Evolutionary conservation across 441 rosid species (phyloP).

Genomic region (Biscutella laevigata): DNA sequence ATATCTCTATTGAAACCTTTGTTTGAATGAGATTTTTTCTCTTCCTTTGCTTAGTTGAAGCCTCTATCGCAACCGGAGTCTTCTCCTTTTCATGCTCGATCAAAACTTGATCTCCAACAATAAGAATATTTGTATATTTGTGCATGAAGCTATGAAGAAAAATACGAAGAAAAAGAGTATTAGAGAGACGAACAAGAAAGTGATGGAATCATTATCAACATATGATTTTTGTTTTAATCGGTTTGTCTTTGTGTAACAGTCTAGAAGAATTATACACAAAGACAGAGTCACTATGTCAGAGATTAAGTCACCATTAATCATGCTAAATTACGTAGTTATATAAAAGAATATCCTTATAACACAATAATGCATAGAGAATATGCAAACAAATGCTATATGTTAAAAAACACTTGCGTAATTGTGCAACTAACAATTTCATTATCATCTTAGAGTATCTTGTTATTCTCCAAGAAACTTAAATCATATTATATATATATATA

Average conservation of each 20-base stretch:
- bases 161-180: constrained; percentile 4
- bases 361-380: constrained; percentile 14
- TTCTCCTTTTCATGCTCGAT: no score
- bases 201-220: constrained; percentile 16
- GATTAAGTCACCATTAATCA: constrained; percentile 25
- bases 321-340: constrained; percentile 9
- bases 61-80: no score
- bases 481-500: no score
- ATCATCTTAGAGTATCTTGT: no score
- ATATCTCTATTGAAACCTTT: no score
- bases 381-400: constrained; percentile 22
- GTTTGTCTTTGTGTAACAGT: constrained; percentile 16
- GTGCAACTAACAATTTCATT: constrained; percentile 4
- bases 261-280: constrained; percentile 16
- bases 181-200: constrained; percentile 8
- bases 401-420: constrained; percentile 19
- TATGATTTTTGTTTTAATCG: constrained; percentile 2
- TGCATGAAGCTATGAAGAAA: neutral
- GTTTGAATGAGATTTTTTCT: no score
- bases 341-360: constrained; percentile 2
- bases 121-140: no score
- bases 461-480: no score
- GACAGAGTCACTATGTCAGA: constrained; percentile 17
- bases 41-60: no score
- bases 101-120: no score